phyloP scores from a whole-genome alignment of 208 protist species.

The Giardia duodenalis region DNA sequence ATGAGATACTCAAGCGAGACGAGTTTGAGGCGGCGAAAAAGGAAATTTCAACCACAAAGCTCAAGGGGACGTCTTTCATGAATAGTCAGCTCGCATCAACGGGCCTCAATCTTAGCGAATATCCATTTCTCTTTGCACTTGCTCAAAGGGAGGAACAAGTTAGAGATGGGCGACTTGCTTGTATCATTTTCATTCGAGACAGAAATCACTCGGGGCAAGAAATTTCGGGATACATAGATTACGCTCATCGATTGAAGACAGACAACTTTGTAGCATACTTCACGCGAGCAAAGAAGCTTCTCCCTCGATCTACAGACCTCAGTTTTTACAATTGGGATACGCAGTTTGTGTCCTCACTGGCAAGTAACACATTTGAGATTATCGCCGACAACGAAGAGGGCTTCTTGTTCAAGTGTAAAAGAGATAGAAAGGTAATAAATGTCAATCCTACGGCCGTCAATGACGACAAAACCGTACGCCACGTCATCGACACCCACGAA shows the following conservation, averaged over 20 bases:
- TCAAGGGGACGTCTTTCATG: not conserved
- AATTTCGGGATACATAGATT: constrained; percentile 91
- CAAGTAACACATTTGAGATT: constrained; percentile 73
- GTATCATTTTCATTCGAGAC: constrained; percentile 85
- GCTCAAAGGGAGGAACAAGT: constrained; percentile 80
- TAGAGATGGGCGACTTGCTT: constrained; percentile 70
- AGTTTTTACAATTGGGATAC: constrained; percentile 94
- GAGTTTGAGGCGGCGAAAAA: constrained; percentile 57
- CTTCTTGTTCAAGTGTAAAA: constrained; percentile 87
- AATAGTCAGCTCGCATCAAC: constrained; percentile 55
- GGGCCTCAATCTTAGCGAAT: constrained; percentile 61
- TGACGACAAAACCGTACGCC: constrained; percentile 71
- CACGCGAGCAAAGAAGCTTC: constrained; percentile 56
- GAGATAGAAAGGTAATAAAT: constrained; percentile 85
- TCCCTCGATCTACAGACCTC: constrained; percentile 78
- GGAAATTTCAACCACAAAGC: constrained; percentile 34
- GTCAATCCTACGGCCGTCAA: constrained; percentile 72
- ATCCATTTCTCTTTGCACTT: constrained; percentile 70
- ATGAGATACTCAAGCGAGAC: constrained; percentile 55
- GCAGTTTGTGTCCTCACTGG: constrained; percentile 41
- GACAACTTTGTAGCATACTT: constrained; percentile 81
- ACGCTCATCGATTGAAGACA: constrained; percentile 65
- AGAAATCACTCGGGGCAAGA: constrained; percentile 72
- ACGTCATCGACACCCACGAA: constrained; percentile 70
- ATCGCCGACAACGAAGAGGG: constrained; percentile 77